A percentile compares a stretch with the other conserved stretches of the same genome.
Evolutionary conservation across 2,329 filamentous ascomycete species (phyloP).

Genomic region (Diaporthe citriasiana): DNA sequence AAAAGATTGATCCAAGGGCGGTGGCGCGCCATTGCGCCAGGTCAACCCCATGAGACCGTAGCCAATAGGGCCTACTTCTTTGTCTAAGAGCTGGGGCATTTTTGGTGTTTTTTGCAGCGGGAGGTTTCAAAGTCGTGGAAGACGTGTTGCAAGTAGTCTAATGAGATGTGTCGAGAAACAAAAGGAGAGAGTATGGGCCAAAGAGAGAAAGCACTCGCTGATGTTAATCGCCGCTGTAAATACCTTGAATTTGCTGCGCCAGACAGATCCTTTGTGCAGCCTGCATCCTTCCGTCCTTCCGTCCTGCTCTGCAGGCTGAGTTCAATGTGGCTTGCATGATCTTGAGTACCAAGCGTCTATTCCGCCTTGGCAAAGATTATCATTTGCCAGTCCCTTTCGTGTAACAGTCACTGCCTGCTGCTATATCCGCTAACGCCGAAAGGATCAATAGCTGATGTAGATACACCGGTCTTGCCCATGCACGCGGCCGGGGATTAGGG

Average conservation of each 20-base stretch:
- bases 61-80: neutral
- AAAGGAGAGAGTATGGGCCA: neutral
- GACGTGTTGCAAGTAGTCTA: too few species aligned
- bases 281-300: too few species aligned
- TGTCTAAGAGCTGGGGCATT: neutral
- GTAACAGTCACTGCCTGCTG: neutral
- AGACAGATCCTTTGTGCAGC: too few species aligned
- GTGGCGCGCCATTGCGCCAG: neutral
- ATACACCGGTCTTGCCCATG: too few species aligned
- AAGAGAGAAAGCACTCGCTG: too few species aligned
- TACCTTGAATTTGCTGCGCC: neutral
- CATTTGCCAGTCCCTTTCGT: neutral
- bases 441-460: neutral
- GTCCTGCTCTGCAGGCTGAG: too few species aligned
- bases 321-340: neutral
- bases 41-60: neutral
- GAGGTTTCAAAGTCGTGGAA: neutral
- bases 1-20: neutral
- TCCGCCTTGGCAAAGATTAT: too few species aligned
- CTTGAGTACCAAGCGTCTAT: neutral
- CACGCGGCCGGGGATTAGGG: too few species aligned
- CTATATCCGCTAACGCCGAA: neutral
- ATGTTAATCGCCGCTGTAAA: neutral
- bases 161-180: neutral
- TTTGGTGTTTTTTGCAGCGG: neutral